Base-by-base conservation (phyloP, 73 alveolate genomes). In the Urostyla sp. region DNA sequence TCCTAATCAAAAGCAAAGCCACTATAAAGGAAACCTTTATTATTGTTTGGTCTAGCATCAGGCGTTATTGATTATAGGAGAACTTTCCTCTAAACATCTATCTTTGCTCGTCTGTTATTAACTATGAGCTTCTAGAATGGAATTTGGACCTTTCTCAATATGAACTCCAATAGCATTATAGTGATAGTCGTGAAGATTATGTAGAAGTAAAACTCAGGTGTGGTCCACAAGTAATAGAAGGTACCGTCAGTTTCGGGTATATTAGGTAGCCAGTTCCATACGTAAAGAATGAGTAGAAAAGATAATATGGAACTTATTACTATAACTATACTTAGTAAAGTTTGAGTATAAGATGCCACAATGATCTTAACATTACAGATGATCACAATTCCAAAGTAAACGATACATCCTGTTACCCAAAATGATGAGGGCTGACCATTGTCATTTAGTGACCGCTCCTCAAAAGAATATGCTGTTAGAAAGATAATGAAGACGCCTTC, bases 301-400 rank as follows among this genome's bases (percentile, higher is more conserved):
- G 51, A 40, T 10, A 34, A 36, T 8, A 69, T 69, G 24, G 83
- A 69, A 1, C 69, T 2, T 23, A 75, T 7, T 16, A 34, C 23
- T 43, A 58, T 27, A 11, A 54, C 16, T 7, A 75, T 37, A 50
- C 78, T 55, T 0, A 57, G 15, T 10, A 40, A 13, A n/a, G 69
- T 34, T 37, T 84, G 92, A 40, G 57, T 43, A 24, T 58, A 15
- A 3, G 85, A 59, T 2, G 32, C 20, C 5, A 40, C 34, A 34
- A 97, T 36, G 15, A 97, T 88, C 57, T 97, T 92, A 44, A 97
- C 28, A 87, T 97, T 97, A 53, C 81, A 95, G 40, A 95, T 56
- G n/a, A 95, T 74, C 5, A 94, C 92, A 5, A 97, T 94, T 30
- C 90, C 85, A 46, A 96, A 95, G 74, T 88, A 95, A 24, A 94